These are phyloP conservation scores for Scenedesmus sp. DNA, from an alignment of 163 green algal species.

Conservation along the genomic window DNA sequence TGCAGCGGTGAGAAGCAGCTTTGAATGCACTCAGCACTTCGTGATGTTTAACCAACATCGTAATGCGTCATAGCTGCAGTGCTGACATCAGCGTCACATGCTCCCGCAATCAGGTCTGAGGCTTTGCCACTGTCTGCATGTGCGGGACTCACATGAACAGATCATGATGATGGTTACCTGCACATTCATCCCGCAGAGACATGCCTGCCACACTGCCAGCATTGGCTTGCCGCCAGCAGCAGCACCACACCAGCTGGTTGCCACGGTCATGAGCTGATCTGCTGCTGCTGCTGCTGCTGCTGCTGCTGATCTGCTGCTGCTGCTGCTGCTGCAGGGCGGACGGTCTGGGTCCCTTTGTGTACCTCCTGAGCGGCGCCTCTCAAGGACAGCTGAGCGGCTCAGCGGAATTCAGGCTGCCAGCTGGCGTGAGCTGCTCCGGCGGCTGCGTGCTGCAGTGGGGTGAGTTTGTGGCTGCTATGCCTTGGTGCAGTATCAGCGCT, in stretches of 20 bases:
- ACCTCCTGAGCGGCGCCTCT: not conserved
- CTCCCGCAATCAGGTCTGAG: too few relatives aligned
- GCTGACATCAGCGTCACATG: too few relatives aligned
- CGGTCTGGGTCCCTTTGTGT: not conserved
- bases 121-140: too few relatives aligned
- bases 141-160: too few relatives aligned
- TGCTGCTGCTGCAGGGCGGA: not conserved
- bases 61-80: too few relatives aligned
- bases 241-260: too few relatives aligned
- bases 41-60: not conserved
- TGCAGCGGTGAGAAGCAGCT: not conserved
- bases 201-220: too few relatives aligned
- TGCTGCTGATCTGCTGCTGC: not conserved
- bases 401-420: not conserved
- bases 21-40: not conserved
- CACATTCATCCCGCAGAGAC: too few relatives aligned
- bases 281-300: not conserved
- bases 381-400: not conserved
- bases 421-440: conserved; percentile 3
- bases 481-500: not conserved
- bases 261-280: not conserved
- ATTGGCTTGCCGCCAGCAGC: too few relatives aligned
- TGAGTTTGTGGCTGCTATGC: not conserved
- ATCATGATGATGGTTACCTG: too few relatives aligned
- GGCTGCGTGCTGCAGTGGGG: conserved; percentile 28